Conservation (phyloP, 306 rosid genomes). For the Trifolium pratense region DNA sequence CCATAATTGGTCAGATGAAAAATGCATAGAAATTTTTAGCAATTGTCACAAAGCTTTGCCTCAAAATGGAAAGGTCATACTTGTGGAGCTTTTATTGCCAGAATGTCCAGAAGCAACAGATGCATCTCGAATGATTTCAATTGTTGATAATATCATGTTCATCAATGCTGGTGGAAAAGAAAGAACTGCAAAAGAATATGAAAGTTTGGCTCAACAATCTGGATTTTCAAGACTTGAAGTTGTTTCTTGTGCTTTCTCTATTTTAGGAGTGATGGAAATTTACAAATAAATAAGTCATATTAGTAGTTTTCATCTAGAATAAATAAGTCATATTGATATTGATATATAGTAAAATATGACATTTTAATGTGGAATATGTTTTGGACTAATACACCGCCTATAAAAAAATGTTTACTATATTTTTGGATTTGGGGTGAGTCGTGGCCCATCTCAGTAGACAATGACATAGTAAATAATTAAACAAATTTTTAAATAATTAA, state of each 20-base stretch:
- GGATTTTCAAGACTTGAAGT: constrained; percentile 42
- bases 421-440: no score
- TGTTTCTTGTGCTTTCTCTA: constrained; percentile 34
- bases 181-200: constrained; percentile 36
- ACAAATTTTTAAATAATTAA: no score
- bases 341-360: no score
- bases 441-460: no score
- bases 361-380: no score
- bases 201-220: constrained; percentile 24
- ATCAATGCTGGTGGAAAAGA: constrained; percentile 43
- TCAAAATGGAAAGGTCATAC: constrained; percentile 38
- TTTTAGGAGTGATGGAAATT: constrained; percentile 42
- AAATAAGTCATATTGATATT: no score
- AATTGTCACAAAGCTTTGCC: constrained; percentile 39
- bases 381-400: no score
- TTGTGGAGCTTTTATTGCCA: constrained; percentile 22
- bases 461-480: no score
- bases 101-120: constrained; percentile 26
- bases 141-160: constrained; percentile 38
- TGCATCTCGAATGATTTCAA: constrained; percentile 8
- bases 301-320: neutral
- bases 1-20: constrained; percentile 45
- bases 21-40: constrained; percentile 28
- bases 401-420: no score
- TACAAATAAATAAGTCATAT: constrained; percentile 30